Evolutionary conservation across 805 yeast genomes (phyloP), one percentile per base, ranked within the genome.

Genomic region (Schwanniomyces yamadae): DNA sequence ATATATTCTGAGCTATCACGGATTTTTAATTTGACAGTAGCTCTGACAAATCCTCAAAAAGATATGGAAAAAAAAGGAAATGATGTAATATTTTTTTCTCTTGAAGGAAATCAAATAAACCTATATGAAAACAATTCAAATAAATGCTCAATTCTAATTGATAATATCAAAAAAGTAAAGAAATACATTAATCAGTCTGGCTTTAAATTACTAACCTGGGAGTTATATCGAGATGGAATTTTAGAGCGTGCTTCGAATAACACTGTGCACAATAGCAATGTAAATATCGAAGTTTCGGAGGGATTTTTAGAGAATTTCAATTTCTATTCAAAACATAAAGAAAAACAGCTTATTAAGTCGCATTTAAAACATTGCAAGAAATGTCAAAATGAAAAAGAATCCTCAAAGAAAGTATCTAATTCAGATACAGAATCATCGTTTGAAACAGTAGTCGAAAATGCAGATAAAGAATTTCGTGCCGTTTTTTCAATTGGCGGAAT

Each of bases 401-500:
- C 42, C 23, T 39, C 39, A 9, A 37, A 44, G 4, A 40, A 24
- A 13, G 26, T 46, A 8, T 7, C 20, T 13, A 29, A 12, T 2
- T 39, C 27, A 10, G 37, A 32, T 13, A 39, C 41, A 23, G 40
- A 50, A 1, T 56, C 26, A 3, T 56, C 53, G 3, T 25, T 57
- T 14, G 61, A 56, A 23, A 59, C 66, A 2, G 49, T 50, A 3
- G 59, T 59, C 16, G 54, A 46, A 12, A 49, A 41, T 13, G 45
- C 48, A 3, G 44, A 41, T 13, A 50, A 46, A 20, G 71, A 65
- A 29, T 63, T 41, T 38, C 45, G 71, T 31, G 86, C 83, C 0
- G 71, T 75, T 1, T 71, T 76, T 36, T 61, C 80, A 6, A 63
- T 83, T 33, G 71, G 71, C 45, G 54, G 72, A 4, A 66, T 66